These are phyloP conservation scores for Stentor roeselii DNA, from an alignment of 73 alveolate genomes.

Conservation along the genomic window DNA sequence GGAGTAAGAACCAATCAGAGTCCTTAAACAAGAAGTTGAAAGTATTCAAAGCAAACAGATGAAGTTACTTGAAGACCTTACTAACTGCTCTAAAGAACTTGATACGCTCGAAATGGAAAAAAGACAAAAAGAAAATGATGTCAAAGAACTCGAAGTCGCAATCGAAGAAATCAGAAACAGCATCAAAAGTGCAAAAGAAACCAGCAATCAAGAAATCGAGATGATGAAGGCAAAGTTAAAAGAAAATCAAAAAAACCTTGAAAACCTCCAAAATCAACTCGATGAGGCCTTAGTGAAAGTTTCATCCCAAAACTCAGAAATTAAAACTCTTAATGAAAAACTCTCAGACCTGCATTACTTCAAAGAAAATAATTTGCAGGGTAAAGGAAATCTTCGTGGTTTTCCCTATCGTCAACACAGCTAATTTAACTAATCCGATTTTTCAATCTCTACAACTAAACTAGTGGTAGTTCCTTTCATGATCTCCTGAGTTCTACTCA, in stretches of 20 bases:
- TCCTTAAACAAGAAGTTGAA: neutral
- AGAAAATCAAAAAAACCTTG: neutral
- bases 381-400: too few relatives aligned
- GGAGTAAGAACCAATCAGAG: neutral
- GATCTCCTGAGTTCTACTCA: neutral
- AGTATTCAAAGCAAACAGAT: neutral
- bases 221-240: neutral
- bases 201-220: neutral
- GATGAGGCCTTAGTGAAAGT: neutral
- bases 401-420: too few relatives aligned
- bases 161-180: neutral
- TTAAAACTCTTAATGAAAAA: neutral
- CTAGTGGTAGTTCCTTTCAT: neutral
- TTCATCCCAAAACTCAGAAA: neutral
- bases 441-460: neutral
- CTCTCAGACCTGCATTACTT: too few relatives aligned
- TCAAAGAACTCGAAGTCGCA: neutral
- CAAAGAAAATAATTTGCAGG: too few relatives aligned
- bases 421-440: too few relatives aligned
- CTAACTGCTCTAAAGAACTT: slow-evolving; percentile 21
- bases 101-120: neutral
- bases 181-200: neutral
- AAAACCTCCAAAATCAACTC: neutral
- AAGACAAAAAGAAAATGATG: slow-evolving; percentile 8
- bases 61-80: neutral